phyloP scores from a whole-genome alignment of 768 basidiomycete genomes.

The Mrakia hoshinonis region DNA sequence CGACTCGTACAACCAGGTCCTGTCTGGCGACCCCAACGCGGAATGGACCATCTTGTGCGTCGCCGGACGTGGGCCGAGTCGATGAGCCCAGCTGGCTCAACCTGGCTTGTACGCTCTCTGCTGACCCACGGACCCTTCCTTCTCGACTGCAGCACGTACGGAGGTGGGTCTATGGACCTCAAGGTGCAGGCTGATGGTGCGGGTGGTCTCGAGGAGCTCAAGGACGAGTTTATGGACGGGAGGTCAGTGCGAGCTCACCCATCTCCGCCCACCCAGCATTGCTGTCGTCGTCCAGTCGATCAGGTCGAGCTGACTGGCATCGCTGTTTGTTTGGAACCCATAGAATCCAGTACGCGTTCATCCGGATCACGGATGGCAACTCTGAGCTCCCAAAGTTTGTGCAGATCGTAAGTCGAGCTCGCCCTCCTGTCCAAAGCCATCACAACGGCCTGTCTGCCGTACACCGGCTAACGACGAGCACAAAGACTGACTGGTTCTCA shows the following conservation, averaged over 20 bases:
- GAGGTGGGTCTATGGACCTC: constrained; percentile 71
- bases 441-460: background rate
- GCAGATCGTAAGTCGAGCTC: constrained; percentile 60
- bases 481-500: background rate
- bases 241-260: constrained; percentile 47
- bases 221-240: constrained; percentile 92
- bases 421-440: background rate
- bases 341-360: constrained; percentile 91
- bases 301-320: background rate
- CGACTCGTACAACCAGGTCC: constrained; percentile 24
- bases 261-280: background rate
- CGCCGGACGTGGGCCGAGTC: too few relatives aligned
- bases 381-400: constrained; percentile 82
- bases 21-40: constrained; percentile 21
- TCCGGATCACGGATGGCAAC: constrained; percentile 72
- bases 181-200: constrained; percentile 77
- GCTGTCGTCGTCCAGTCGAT: background rate
- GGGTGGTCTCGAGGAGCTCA: constrained; percentile 79
- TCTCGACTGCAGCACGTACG: constrained; percentile 50
- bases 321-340: constrained; percentile 12
- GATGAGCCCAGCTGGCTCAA: too few relatives aligned
- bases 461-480: background rate
- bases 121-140: background rate
- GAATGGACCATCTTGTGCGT: constrained; percentile 29
- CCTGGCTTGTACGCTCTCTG: background rate